These are phyloP conservation scores for Aleurites moluccanus DNA, from an alignment of 441 rosid species.

Conservation along the genomic window DNA sequence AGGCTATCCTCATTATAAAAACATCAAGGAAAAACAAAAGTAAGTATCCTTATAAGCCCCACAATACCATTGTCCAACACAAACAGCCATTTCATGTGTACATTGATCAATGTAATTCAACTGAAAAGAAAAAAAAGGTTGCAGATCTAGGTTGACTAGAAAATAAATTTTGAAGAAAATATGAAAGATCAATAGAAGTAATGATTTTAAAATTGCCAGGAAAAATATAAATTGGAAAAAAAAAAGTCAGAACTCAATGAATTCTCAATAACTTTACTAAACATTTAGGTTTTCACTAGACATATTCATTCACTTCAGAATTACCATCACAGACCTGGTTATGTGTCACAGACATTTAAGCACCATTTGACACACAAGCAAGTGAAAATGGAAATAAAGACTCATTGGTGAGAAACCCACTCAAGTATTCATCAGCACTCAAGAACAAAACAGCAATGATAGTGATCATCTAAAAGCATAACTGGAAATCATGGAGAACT, in stretches of 20 bases:
- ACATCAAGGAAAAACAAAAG: neutral
- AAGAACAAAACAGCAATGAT: neutral
- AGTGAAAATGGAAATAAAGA: neutral
- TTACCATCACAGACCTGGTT: neutral
- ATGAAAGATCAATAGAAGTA: neutral
- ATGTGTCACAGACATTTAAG: slow-evolving; percentile 1
- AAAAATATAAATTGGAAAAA: neutral
- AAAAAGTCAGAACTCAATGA: neutral
- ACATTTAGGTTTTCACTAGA: neutral
- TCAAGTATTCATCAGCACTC: neutral
- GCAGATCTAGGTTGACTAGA: neutral
- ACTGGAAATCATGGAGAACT: neutral
- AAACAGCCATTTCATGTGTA: neutral
- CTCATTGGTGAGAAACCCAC: neutral
- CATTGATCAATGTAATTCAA: neutral
- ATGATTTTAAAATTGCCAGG: neutral
- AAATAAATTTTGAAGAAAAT: neutral
- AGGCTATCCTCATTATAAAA: neutral
- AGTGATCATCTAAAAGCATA: neutral
- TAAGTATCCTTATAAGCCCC: neutral
- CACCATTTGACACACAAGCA: neutral
- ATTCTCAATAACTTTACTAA: neutral
- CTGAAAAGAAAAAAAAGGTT: neutral
- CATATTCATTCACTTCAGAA: neutral
- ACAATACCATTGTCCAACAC: neutral